Evolutionary conservation across 108 stramenopile species (phyloP).

Genomic region (Skeletonema potamos): DNA sequence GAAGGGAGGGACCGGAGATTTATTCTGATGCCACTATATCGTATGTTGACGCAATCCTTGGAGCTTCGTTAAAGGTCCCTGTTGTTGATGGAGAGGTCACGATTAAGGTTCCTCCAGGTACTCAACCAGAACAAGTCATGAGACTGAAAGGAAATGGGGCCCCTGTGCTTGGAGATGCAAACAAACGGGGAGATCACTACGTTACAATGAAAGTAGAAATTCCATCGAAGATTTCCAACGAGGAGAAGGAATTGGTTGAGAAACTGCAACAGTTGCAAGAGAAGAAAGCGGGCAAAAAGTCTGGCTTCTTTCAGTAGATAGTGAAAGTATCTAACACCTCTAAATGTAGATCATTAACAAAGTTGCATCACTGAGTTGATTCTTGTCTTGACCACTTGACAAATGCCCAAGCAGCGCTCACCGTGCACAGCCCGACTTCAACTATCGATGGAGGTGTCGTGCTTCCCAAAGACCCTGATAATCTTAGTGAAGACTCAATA

Average conservation of each 20-base stretch:
- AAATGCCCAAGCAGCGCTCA: conserved; percentile 21
- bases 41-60: conserved; percentile 95
- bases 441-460: conserved; percentile 1
- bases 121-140: conserved; percentile 97
- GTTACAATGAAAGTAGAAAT: conserved; percentile 95
- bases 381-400: conserved; percentile 9
- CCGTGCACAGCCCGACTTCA: conserved; percentile 13
- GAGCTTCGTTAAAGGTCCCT: conserved; percentile 86
- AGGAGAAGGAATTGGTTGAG: conserved; percentile 86
- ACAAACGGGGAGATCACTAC: conserved; percentile 91
- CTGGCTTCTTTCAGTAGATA: conserved; percentile 53
- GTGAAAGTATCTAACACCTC: background rate
- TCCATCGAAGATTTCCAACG: conserved; percentile 87
- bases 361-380: background rate
- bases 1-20: conserved; percentile 94
- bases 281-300: conserved; percentile 60
- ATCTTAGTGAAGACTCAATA: conserved; percentile 16
- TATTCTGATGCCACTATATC: conserved; percentile 86
- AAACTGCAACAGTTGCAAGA: conserved; percentile 78
- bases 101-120: conserved; percentile 95
- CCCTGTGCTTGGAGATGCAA: conserved; percentile 78
- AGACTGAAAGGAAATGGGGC: conserved; percentile 92
- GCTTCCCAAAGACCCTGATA: conserved; percentile 7
- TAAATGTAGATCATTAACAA: background rate
- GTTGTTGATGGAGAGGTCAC: conserved; percentile 95